Evolutionary conservation across 192 early-diverging fungal genomes (phyloP).

Genomic region (Backusella macrospora): DNA sequence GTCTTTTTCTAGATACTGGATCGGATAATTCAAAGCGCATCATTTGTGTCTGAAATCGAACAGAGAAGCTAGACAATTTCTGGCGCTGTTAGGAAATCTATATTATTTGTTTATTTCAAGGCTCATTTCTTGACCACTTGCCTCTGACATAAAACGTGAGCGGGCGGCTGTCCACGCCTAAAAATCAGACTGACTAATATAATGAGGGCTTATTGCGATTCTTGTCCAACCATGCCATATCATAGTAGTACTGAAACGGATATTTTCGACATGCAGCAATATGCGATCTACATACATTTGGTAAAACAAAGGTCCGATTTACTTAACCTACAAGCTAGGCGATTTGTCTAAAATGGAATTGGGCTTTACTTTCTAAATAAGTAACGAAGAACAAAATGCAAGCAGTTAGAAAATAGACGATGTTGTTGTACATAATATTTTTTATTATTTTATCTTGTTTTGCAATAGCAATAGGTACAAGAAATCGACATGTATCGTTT

Average conservation of each 20-base stretch:
- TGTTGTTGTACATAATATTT: not conserved
- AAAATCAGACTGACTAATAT: slow-evolving; percentile 37
- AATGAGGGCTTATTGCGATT: slow-evolving; percentile 29
- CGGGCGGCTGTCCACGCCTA: slow-evolving; percentile 29
- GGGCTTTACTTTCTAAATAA: slow-evolving; percentile 44
- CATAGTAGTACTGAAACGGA: slow-evolving; percentile 43
- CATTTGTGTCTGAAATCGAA: slow-evolving; percentile 26
- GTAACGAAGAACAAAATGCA: not conserved
- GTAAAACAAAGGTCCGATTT: slow-evolving; percentile 41
- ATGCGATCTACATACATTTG: slow-evolving; percentile 46
- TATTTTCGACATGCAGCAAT: slow-evolving; percentile 34
- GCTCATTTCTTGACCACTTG: slow-evolving; percentile 30
- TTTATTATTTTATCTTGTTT: slow-evolving; percentile 35
- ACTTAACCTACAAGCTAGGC: slow-evolving; percentile 32
- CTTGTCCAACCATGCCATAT: slow-evolving; percentile 33
- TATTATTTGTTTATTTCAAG: not conserved
- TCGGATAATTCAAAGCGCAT: slow-evolving; percentile 1
- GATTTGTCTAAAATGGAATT: slow-evolving; percentile 45
- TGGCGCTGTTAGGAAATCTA: not conserved
- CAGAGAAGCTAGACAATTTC: slow-evolving; percentile 31
- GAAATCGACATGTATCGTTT: slow-evolving; percentile 31
- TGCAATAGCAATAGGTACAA: slow-evolving; percentile 39
- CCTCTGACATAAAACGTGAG: not conserved
- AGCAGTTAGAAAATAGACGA: not conserved
- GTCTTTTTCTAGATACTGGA: not conserved